Percentiles rank a stretch among this genome's conserved stretches.
Conservation (phyloP, 2,329 filamentous ascomycete species). For the Pseudogymnoascus destructans region DNA sequence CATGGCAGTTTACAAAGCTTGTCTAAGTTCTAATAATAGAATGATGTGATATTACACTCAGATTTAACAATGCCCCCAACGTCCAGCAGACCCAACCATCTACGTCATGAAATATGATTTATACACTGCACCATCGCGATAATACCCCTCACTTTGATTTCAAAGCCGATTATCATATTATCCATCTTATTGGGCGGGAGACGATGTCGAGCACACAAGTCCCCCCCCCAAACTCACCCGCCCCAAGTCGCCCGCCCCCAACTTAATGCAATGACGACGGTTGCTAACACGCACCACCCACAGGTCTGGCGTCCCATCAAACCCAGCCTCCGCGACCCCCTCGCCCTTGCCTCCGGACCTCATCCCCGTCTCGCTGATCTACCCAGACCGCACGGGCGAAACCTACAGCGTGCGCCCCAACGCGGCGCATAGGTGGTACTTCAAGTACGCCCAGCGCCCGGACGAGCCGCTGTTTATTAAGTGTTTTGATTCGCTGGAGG, state of each 20-base stretch:
- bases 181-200: neutral
- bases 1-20: neutral
- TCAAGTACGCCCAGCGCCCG: constrained; percentile 37
- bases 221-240: neutral
- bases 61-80: neutral
- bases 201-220: neutral
- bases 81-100: neutral
- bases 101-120: neutral
- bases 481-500: constrained; percentile 45
- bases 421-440: constrained; percentile 38
- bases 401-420: constrained; percentile 35
- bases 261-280: neutral
- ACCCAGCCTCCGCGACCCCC: constrained; percentile 39
- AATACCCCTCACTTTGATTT: constrained; percentile 4
- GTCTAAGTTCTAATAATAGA: neutral
- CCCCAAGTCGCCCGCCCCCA: too few relatives aligned
- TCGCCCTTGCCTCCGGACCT: constrained; percentile 43
- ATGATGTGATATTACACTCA: constrained; percentile 7
- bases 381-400: constrained; percentile 38
- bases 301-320: constrained; percentile 35
- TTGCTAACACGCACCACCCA: neutral
- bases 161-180: neutral
- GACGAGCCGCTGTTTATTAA: constrained; percentile 46
- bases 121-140: neutral
- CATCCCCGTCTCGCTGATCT: constrained; percentile 36